phyloP scores from a whole-genome alignment of 192 early-diverging fungal species.

The Powellomyces hirtus region DNA sequence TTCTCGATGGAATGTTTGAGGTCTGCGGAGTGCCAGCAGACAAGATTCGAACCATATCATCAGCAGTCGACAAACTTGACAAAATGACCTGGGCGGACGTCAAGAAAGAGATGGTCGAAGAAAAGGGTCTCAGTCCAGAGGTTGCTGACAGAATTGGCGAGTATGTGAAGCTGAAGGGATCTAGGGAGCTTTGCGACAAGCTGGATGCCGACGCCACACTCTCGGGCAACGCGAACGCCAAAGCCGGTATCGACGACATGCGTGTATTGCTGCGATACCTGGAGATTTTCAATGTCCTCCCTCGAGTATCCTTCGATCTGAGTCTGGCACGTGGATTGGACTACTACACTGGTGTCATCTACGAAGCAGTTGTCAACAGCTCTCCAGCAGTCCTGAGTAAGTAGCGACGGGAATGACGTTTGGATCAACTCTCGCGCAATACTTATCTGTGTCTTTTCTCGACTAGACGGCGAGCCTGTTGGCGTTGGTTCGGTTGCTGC shows the following conservation, averaged over 20 bases:
- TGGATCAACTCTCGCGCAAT: too few relatives aligned
- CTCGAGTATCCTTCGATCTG: constrained; percentile 85
- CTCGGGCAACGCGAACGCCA: constrained; percentile 64
- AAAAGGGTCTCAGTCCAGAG: constrained; percentile 78
- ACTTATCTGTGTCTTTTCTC: not conserved
- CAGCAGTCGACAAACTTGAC: constrained; percentile 98
- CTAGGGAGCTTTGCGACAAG: constrained; percentile 70
- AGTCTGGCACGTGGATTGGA: constrained; percentile 95
- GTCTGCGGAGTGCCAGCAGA: constrained; percentile 90
- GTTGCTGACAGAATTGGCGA: constrained; percentile 91
- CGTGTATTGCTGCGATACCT: constrained; percentile 78
- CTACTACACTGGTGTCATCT: constrained; percentile 99
- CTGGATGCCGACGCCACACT: constrained; percentile 69
- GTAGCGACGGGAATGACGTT: not conserved
- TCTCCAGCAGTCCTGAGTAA: constrained; percentile 24
- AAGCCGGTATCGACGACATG: constrained; percentile 85
- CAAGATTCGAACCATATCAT: constrained; percentile 89
- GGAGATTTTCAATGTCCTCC: constrained; percentile 69
- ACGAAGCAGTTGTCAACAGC: constrained; percentile 77
- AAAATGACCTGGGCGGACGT: constrained; percentile 96
- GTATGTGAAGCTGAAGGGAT: constrained; percentile 82
- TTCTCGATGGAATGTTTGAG: constrained; percentile 96
- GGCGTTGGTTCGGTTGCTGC: constrained; percentile 96
- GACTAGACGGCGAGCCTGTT: constrained; percentile 65
- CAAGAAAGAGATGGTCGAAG: constrained; percentile 86